Percentiles rank a stretch among this genome's conserved stretches.
Evolutionary conservation across 2,329 filamentous ascomycete species (phyloP).

Genomic region (Eurotiales sp.): DNA sequence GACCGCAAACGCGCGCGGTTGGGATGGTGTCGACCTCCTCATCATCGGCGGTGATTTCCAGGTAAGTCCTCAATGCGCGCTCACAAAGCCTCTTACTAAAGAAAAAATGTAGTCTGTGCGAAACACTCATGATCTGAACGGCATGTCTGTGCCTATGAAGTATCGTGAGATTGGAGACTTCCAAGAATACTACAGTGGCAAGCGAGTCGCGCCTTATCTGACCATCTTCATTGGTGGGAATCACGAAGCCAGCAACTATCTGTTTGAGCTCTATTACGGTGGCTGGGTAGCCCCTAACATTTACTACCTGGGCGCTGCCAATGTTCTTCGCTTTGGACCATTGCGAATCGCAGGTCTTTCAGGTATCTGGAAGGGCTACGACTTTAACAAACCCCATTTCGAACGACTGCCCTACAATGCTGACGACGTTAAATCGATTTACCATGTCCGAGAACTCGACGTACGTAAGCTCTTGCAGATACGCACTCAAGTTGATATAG

Average conservation of each 20-base stretch:
- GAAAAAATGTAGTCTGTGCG: conserved; percentile 64
- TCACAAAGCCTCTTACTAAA: conserved; percentile 6
- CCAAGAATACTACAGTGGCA: conserved; percentile 85
- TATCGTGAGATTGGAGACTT: conserved; percentile 90
- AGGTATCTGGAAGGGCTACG: conserved; percentile 90
- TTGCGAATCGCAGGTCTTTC: conserved; percentile 85
- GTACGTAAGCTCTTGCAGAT: conserved; percentile 83
- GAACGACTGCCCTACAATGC: conserved; percentile 81
- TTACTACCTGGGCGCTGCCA: conserved; percentile 93
- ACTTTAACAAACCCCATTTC: conserved; percentile 78
- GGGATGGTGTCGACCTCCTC: conserved; percentile 79
- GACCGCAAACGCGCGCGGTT: conserved; percentile 66
- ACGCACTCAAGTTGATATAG: conserved; percentile 83
- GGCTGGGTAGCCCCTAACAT: conserved; percentile 97
- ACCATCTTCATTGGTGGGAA: conserved; percentile 94
- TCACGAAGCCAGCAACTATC: conserved; percentile 86
- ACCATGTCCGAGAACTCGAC: conserved; percentile 86
- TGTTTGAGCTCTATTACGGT: conserved; percentile 92
- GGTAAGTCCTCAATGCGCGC: conserved; percentile 40
- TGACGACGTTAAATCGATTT: conserved; percentile 75
- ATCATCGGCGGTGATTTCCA: conserved; percentile 98
- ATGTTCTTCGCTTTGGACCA: conserved; percentile 77
- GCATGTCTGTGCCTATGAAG: conserved; percentile 85
- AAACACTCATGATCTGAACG: conserved; percentile 80
- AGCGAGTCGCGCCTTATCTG: conserved; percentile 72